A percentile compares a stretch with the other conserved stretches of the same genome.
These are phyloP conservation scores for Ajuga chamaepitys DNA, from an alignment of 257 asterid genomes.

Conservation along the genomic window DNA sequence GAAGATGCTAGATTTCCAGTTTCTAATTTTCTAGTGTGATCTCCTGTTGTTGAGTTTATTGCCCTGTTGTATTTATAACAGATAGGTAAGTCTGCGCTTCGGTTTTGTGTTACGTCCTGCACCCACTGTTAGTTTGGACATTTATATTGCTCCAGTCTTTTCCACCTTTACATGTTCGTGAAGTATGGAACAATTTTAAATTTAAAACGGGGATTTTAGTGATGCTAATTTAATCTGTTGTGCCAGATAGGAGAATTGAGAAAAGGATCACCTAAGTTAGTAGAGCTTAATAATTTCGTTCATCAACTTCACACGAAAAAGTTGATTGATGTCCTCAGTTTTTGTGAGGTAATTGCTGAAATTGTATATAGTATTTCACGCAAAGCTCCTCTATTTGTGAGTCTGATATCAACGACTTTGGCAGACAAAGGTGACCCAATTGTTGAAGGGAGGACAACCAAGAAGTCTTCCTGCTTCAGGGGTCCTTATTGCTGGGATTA, in stretches of 20 bases:
- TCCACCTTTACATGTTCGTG: conserved; percentile 1
- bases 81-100: conserved; percentile 83
- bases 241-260: conserved; percentile 89
- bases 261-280: conserved; percentile 95
- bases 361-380: not conserved
- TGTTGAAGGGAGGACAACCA: conserved; percentile 98
- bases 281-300: conserved; percentile 83
- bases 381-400: not conserved
- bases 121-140: conserved; percentile 65
- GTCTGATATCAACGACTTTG: conserved; percentile 24
- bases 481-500: too few relatives aligned
- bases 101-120: conserved; percentile 99
- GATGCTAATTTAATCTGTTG: conserved; percentile 15
- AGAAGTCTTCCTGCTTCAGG: too few relatives aligned
- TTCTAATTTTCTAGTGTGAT: too few relatives aligned
- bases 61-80: conserved; percentile 88
- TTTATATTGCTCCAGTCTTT: not conserved
- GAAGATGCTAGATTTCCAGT: too few relatives aligned
- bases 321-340: conserved; percentile 87
- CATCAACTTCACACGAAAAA: conserved; percentile 68
- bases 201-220: conserved; percentile 3
- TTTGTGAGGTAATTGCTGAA: conserved; percentile 63
- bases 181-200: conserved; percentile 1
- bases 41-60: too few relatives aligned
- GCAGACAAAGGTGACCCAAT: conserved; percentile 98